Evolutionary conservation across 2,329 filamentous ascomycete species (phyloP).

Genomic region (Cryoendolithus antarcticus): DNA sequence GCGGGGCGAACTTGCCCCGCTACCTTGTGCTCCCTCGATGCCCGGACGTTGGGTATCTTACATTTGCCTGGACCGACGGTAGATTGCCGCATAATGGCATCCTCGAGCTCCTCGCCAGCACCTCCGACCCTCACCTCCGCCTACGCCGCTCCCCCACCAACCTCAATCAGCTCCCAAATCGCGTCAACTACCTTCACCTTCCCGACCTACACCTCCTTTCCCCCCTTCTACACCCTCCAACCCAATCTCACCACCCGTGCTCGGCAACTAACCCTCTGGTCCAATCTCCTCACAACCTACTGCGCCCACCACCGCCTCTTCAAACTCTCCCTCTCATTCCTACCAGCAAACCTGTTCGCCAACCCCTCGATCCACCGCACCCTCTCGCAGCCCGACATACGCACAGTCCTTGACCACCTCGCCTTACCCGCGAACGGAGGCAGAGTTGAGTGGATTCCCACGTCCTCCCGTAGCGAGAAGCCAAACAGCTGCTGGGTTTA

Average conservation of each 20-base stretch:
- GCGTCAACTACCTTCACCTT: conserved; percentile 22
- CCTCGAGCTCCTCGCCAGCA: conserved; percentile 1
- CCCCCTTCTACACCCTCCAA: conserved; percentile 76
- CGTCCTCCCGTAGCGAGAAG: conserved; percentile 22
- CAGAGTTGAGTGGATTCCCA: conserved; percentile 50
- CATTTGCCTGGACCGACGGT: no score
- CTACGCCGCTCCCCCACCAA: conserved; percentile 3
- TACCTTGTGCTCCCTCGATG: no score
- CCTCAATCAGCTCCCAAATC: not conserved
- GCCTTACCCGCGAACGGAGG: conserved; percentile 34
- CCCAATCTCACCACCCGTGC: conserved; percentile 60
- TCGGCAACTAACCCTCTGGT: conserved; percentile 75
- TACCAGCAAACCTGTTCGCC: conserved; percentile 37
- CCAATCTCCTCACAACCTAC: conserved; percentile 72
- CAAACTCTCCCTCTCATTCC: conserved; percentile 55
- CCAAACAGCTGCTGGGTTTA: conserved; percentile 59
- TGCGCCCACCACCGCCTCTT: conserved; percentile 66
- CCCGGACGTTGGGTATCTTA: no score
- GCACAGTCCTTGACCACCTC: conserved; percentile 46
- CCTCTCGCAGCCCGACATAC: conserved; percentile 40
- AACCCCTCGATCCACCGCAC: conserved; percentile 33
- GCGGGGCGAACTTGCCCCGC: no score
- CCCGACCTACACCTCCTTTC: conserved; percentile 54
- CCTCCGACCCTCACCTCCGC: conserved; percentile 1
- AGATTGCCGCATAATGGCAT: conserved; percentile 2